Evolutionary conservation across 306 rosid species (phyloP).

Genomic region (Cucurbita ficifolia): DNA sequence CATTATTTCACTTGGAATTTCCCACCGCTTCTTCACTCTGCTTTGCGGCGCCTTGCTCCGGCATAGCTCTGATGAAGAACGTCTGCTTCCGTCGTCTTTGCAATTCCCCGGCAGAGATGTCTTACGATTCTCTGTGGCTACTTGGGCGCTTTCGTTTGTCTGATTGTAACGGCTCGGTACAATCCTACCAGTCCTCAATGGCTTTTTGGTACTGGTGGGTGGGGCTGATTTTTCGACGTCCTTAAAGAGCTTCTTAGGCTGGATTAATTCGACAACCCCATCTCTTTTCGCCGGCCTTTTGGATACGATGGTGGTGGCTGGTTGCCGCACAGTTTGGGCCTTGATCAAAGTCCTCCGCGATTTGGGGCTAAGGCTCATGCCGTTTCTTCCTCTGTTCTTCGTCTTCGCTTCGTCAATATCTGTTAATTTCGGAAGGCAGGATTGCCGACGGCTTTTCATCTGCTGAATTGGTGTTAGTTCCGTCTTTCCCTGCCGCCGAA

Average conservation of each 20-base stretch:
- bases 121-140: conserved; percentile 37
- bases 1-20: conserved; percentile 18
- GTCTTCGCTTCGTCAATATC: conserved; percentile 37
- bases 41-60: conserved; percentile 5
- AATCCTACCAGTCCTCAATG: conserved; percentile 47
- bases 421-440: conserved; percentile 58
- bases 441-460: conserved; percentile 57
- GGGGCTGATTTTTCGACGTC: conserved; percentile 40
- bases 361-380: conserved; percentile 40
- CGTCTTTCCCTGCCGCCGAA: conserved; percentile 26
- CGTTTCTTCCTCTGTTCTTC: conserved; percentile 32
- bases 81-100: conserved; percentile 25
- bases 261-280: conserved; percentile 25
- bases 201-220: conserved; percentile 23
- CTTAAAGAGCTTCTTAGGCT: conserved; percentile 66
- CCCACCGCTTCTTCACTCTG: conserved; percentile 48
- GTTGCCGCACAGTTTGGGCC: conserved; percentile 22
- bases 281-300: conserved; percentile 39
- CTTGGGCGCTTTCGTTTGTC: conserved; percentile 9
- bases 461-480: conserved; percentile 38
- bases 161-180: conserved; percentile 69
- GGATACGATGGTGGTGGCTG: conserved; percentile 30
- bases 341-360: conserved; percentile 27
- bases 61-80: conserved; percentile 21
- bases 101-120: conserved; percentile 56